These are phyloP conservation scores for Ajuga chamaepitys DNA, from an alignment of 257 asterid genomes.

Conservation along the genomic window DNA sequence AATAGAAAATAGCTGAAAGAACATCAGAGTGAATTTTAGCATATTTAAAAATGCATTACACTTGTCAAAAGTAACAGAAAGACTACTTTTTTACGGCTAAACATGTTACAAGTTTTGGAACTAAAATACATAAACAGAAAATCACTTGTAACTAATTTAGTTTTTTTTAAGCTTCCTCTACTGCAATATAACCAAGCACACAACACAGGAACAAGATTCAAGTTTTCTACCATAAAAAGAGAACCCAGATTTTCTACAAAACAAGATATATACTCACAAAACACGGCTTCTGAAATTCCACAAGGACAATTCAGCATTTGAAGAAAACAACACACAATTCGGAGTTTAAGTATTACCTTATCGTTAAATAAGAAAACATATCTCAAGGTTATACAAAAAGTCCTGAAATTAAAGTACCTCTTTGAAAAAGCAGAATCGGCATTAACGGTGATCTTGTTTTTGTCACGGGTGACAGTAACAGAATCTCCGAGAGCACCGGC, in stretches of 20 bases:
- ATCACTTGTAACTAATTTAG: not conserved
- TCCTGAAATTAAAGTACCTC: conserved; percentile 19
- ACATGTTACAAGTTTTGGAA: too few species aligned
- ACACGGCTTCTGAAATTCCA: too few species aligned
- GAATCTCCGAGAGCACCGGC: conserved; percentile 54
- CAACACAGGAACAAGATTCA: too few species aligned
- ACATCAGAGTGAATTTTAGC: too few species aligned
- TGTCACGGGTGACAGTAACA: conserved; percentile 38
- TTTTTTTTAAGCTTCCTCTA: not conserved
- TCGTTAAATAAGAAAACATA: not conserved
- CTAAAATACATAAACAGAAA: not conserved
- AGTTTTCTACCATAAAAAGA: too few species aligned
- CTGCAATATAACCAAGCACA: too few species aligned
- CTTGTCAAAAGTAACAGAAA: too few species aligned
- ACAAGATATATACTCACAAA: not conserved
- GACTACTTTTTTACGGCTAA: too few species aligned
- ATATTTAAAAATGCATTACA: too few species aligned
- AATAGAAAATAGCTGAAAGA: too few species aligned
- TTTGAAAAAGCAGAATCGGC: conserved; percentile 39
- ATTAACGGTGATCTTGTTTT: conserved; percentile 42
- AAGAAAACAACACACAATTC: not conserved
- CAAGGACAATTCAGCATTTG: not conserved
- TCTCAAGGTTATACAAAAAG: not conserved
- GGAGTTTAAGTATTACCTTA: not conserved
- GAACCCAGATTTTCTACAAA: too few species aligned